phyloP scores from a whole-genome alignment of 768 basidiomycete species.

The Leccinum ochraceum region DNA sequence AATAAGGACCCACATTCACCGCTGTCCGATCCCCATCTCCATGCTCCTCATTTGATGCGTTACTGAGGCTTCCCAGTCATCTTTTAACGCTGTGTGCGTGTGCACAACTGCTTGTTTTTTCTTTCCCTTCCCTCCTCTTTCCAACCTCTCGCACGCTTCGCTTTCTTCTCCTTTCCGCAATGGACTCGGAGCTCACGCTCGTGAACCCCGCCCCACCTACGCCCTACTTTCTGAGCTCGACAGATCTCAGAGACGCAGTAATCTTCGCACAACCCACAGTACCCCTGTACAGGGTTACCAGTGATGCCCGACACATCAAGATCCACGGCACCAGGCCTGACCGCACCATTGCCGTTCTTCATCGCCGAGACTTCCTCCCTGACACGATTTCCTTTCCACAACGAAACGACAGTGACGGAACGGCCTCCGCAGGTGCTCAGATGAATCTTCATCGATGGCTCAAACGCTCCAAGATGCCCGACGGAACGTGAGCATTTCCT shows the following conservation, averaged over 20 bases:
- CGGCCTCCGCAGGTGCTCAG: not conserved
- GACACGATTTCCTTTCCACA: conserved; percentile 32
- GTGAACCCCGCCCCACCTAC: conserved; percentile 28
- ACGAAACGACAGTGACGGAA: not conserved
- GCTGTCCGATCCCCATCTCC: not conserved
- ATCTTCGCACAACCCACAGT: conserved; percentile 19
- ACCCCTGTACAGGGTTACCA: conserved; percentile 30
- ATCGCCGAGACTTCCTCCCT: conserved; percentile 28
- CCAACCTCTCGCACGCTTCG: not conserved
- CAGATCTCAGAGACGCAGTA: conserved; percentile 17
- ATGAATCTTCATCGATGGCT: conserved; percentile 31
- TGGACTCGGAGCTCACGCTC: conserved; percentile 33
- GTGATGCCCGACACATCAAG: conserved; percentile 19
- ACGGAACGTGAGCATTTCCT: conserved; percentile 26
- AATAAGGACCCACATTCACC: conserved; percentile 1
- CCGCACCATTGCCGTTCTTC: conserved; percentile 25
- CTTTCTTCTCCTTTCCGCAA: conserved; percentile 5
- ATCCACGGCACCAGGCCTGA: conserved; percentile 13
- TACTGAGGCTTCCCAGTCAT: conserved; percentile 1
- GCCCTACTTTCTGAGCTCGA: conserved; percentile 27
- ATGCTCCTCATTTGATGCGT: conserved; percentile 1
- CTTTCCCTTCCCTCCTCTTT: not conserved
- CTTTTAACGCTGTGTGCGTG: not conserved
- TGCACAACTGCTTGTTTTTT: not conserved
- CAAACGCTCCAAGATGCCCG: conserved; percentile 24